phyloP scores from a whole-genome alignment of 1,284 basidiomycete species.

The Sporisorium reilianum region DNA sequence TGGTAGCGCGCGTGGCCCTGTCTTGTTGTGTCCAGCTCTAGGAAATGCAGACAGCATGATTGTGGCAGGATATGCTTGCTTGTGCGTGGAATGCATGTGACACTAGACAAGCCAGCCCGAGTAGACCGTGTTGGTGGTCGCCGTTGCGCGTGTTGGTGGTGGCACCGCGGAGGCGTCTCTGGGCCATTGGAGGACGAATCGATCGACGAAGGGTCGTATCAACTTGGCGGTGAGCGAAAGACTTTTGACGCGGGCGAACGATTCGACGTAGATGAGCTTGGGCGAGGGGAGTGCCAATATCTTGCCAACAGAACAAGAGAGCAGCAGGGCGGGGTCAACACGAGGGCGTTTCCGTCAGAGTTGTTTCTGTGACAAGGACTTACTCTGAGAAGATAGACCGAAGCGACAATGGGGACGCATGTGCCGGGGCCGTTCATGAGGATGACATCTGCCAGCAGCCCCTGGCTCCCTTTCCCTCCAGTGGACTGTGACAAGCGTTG shows the following conservation, averaged over 20 bases:
- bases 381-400: slow-evolving; percentile 82
- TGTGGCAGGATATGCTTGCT: not conserved
- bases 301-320: slow-evolving; percentile 70
- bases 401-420: slow-evolving; percentile 82
- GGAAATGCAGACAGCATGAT: not conserved
- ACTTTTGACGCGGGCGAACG: slow-evolving; percentile 86
- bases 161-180: slow-evolving; percentile 15
- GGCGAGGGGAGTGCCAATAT: slow-evolving; percentile 81
- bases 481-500: not conserved
- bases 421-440: slow-evolving; percentile 96
- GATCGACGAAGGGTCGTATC: slow-evolving; percentile 83
- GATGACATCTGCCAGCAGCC: slow-evolving; percentile 77
- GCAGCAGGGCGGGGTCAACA: not conserved
- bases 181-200: slow-evolving; percentile 73
- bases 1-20: not conserved
- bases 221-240: slow-evolving; percentile 88
- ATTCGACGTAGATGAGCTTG: slow-evolving; percentile 88
- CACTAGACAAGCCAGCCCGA: slow-evolving; percentile 39
- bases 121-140: slow-evolving; percentile 33
- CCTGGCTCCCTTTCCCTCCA: not conserved
- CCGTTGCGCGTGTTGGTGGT: not conserved
- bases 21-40: not conserved
- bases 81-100: not conserved
- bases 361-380: slow-evolving; percentile 68
- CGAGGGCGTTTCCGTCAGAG: not conserved